These are phyloP conservation scores for Colletotrichum melonis DNA, from an alignment of 2,329 filamentous ascomycete genomes.

Conservation along the genomic window DNA sequence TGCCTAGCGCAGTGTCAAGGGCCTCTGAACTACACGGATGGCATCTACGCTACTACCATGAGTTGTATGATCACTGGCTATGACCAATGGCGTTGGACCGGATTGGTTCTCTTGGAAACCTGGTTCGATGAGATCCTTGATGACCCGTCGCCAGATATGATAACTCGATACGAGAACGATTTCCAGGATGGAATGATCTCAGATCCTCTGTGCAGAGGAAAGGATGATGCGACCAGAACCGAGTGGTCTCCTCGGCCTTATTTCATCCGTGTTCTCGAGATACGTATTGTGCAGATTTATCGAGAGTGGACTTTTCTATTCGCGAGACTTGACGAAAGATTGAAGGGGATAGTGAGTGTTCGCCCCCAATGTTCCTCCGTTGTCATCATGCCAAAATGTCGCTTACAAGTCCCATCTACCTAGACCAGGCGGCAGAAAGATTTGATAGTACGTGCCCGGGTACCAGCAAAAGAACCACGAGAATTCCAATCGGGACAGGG, in stretches of 20 bases:
- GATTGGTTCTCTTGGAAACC: neutral
- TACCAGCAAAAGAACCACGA: too few relatives aligned
- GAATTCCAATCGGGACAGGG: too few relatives aligned
- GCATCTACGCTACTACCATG: neutral
- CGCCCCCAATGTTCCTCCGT: too few relatives aligned
- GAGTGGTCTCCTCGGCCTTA: neutral
- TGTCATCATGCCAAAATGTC: neutral
- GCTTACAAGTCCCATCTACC: too few relatives aligned
- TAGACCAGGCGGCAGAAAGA: neutral
- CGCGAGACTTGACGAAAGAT: neutral
- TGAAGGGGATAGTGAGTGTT: neutral
- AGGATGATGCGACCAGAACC: neutral
- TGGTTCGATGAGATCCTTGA: neutral
- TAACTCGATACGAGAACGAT: neutral
- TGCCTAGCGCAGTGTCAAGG: rapidly evolving
- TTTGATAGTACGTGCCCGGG: neutral
- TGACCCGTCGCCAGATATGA: neutral
- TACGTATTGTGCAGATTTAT: neutral
- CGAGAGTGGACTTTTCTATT: neutral
- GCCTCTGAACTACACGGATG: rapidly evolving
- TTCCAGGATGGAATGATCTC: neutral
- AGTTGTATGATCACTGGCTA: neutral
- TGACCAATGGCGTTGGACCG: neutral
- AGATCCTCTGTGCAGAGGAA: neutral
- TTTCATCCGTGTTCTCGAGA: neutral